Evolutionary conservation across 2,329 filamentous ascomycete species (phyloP), one percentile per base, ranked within the genome.

Genomic region (Stemphylium beticola): DNA sequence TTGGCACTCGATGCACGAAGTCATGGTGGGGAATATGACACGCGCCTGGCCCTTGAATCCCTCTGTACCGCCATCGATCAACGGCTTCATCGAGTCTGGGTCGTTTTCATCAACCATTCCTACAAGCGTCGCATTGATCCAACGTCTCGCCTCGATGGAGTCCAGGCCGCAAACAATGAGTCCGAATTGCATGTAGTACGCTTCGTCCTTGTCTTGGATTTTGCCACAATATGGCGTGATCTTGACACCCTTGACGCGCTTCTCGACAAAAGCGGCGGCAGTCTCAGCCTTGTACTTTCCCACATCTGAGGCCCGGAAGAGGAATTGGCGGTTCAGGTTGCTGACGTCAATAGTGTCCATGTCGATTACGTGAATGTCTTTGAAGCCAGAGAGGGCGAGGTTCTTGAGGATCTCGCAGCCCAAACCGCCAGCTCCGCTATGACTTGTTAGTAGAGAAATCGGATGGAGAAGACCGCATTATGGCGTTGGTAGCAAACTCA

Each of bases 291-390:
- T 99, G 65, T 85, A 91, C 69, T 92, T 93, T 33, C 96, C 95
- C 24, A 99, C 93, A 74, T 99, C 95, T 56, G 87, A 82, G 66
- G 93, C 85, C 18, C 95, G 91, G 77, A 99, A 99, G 55, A 99
- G 86, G 72, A 99, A 99, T 70, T 99, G 95, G 37, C 95, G 89
- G 77, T 99, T 99, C 18, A 99, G 84, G 74, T 99, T 99, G 45
- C 93, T 97, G 57, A 99, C 93, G 72, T 99, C 95, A 75, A 99
- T 99, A 1, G 93, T 99, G 76, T 99, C 91, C 95, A 99, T 99
- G 78, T 99, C 95, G 68, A 99, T 98, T 55, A 99, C 95, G 79
- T 99, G 92, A 64, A 99, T 97, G 69, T 96, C 87, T 76, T 90
- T 96, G 81, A 99, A 99, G 24, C 93, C 92, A 2, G 93, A 97